Evolutionary conservation across 2,329 filamentous ascomycete genomes (phyloP), one percentile per base, ranked within the genome.

Genomic region (Colletotrichum sansevieriae): DNA sequence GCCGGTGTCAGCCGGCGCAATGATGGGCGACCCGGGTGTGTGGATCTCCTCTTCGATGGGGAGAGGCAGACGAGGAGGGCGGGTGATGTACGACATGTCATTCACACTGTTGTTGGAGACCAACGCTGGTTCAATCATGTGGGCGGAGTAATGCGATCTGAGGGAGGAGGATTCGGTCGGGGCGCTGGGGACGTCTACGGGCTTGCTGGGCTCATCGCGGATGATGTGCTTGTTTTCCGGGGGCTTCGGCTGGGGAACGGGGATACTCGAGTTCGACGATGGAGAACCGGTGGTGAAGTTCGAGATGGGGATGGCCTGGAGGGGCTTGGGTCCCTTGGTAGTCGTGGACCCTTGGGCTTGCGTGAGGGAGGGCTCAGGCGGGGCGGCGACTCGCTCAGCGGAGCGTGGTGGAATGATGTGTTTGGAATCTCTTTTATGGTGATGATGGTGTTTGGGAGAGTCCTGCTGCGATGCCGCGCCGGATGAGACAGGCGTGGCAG

Each of bases 11-110:
- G 90, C 85, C 1, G 94, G 88, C 7, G 91, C 89, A 71, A 95
- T 88, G 72, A 97, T 95, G 62, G 95, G 95, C 51, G 95, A 98
- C 29, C 95, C 95, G 1, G 95, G 95, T 1, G 92, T 94, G 74
- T 96, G 91, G 13, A 92, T 87, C 78, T 97, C 94, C 83, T 98
- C 93, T 75, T 97, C 94, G 74, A 98, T 98, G 63, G 95, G 95
- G 68, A 98, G 88, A 67, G 95, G 95, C 75, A 98, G 84, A 70
- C 95, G 91, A 58, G 95, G 95, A 52, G 95, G 95, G n/a, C 92
- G 87, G 67, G 86, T 83, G 75, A 88, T 81, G 75, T 90, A 91
- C 49, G 85, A 85, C 82, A 90, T 86, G 73, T 89, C 87, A 72
- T 88, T 89, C 72, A 90, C 79, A 74, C 88, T 90, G 78, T 80